Evolutionary conservation across 2,329 filamentous ascomycete genomes (phyloP), one percentile per base, ranked within the genome.

Genomic region (Alternaria panax): DNA sequence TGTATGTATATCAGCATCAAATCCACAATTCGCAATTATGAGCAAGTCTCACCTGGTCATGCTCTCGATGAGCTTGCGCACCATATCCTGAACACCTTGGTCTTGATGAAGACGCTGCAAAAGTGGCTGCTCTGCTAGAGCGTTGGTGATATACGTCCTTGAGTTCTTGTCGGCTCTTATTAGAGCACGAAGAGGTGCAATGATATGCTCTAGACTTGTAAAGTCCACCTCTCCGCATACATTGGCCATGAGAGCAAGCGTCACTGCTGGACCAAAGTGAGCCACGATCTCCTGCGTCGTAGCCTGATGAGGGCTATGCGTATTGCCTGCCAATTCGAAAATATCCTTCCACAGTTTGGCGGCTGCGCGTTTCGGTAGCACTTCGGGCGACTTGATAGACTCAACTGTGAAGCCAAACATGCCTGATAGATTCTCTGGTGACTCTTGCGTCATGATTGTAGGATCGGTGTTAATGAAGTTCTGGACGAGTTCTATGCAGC

Each of bases 381-480:
- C 88, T 59, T 95, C 92, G 28, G 84, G 87, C 12, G 89, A 89
- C 42, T 88, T 85, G 7, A 96, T 79, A 7, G 91, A 88, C 67
- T 87, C 85, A 12, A 95, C 80, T 0, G 88, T 86, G 69, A 94
- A 93, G 53, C 88, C 79, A 69, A 96, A 90, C 60, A 92, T 85
- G 66, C 84, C 87, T 59, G 90, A 87, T 1, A 90, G 81, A 11
- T 84, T 81, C 1, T 85, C 82, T 11, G 83, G 75, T 4, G 87
- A 82, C 51, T 88, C 84, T 8, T 87, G 78, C 5, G 92, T 83
- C 5, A 94, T 79, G 7, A 90, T 82, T n/a, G 82, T 79, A 0
- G 88, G 82, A 56, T 88, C 85, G 55, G 85, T 87, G 9, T 82
- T 82, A 60, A 92, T 79, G 51, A 92, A 80, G 25, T 87, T 86